Base-by-base conservation (phyloP, 257 asterid genomes). In the Leptodermis oblonga region DNA sequence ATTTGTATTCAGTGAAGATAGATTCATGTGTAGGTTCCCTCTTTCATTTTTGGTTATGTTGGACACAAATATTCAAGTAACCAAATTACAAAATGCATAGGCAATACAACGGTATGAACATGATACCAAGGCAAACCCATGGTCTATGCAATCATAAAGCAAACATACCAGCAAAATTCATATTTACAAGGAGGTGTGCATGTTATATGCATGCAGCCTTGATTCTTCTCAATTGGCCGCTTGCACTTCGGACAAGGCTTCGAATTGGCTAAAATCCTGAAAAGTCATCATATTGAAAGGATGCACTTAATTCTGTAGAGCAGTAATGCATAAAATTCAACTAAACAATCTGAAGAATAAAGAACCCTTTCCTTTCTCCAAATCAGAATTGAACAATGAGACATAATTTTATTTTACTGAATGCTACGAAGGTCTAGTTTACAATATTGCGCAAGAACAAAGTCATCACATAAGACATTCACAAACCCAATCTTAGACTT, bases 241-340 rank as follows among this genome's bases (percentile, higher is more conserved):
- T 93, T 93, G 96, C 98, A 93, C 81, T 90, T 93, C 34, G 98
- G 98, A 77, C 98, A 93, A 62, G 97, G 98, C 84, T 93, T 93
- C 66, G 98, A 93, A 80, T 93, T 93, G 65, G 97, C 96, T 87
- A 93, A 79, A 77, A 93, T 93, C 98, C 98, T 88, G 93, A 68
- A 78, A 79, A 48, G 67, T 65, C 72, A 78, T 55, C 53, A 70
- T 71, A 63, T 61, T 51, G 51, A 37, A 48, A 45, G 14, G 34
- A 52, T 11, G 14, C 72, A 68, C 34, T 20, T 49, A 23, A 34
- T 30, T 26, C 17, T 28, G 18, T 20, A 31, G 34, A 30, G 20
- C 30, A 36, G 13, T 20, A 51, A 17, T 11, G 36, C 36, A 7
- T 31, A 10, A 54, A 43, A 12, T 72, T 31, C 0, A 8, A 62